Evolutionary conservation across 2,329 filamentous ascomycete genomes (phyloP).

Genomic region (Ophiostoma montium): DNA sequence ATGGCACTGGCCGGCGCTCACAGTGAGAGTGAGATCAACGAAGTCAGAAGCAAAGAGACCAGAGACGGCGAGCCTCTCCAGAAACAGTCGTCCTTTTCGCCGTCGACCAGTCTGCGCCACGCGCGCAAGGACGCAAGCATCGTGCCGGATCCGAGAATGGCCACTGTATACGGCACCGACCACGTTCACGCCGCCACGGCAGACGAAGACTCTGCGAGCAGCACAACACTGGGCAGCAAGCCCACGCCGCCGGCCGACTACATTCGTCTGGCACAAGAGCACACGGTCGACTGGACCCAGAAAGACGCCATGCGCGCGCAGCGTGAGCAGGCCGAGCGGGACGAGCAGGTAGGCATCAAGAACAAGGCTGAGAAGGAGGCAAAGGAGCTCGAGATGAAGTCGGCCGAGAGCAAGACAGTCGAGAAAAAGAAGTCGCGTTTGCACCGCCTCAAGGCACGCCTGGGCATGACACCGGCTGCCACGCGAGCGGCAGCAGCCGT

Average conservation of each 20-base stretch:
- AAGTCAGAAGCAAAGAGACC: too few relatives aligned
- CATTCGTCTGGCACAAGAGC: conserved; percentile 18
- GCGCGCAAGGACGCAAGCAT: neutral
- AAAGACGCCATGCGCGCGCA: conserved; percentile 29
- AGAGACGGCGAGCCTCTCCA: neutral
- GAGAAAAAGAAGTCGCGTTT: neutral
- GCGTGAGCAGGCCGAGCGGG: neutral
- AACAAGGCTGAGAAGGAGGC: neutral
- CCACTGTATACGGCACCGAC: too few relatives aligned
- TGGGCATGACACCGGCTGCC: neutral
- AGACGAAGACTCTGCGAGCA: neutral
- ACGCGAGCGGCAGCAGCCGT: too few relatives aligned
- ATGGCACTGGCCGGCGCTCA: too few relatives aligned
- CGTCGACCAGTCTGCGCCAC: neutral
- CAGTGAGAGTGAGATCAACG: too few relatives aligned
- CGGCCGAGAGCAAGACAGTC: conserved; percentile 2
- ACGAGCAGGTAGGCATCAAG: neutral
- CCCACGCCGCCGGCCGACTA: neutral
- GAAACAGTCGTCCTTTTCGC: neutral
- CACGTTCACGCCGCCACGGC: neutral
- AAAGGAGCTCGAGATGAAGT: neutral
- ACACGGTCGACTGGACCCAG: conserved; percentile 44
- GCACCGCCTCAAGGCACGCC: neutral
- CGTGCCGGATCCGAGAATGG: neutral
- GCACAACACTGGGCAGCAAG: neutral